Base-by-base conservation (phyloP, 192 early-diverging fungal genomes). In the Coemansia sp. region DNA sequence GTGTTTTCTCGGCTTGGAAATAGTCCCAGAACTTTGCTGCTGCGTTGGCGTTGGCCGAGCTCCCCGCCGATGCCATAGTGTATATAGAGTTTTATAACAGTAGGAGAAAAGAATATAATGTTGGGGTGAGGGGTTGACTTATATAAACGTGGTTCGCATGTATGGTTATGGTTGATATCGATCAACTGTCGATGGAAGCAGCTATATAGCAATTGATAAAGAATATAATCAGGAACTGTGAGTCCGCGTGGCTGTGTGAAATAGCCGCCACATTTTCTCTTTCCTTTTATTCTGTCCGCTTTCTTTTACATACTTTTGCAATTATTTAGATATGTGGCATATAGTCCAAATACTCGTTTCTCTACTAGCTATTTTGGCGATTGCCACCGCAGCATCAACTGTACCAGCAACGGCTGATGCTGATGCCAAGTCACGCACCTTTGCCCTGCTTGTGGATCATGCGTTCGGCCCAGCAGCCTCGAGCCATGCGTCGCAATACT, bases 21-120 rank as follows among this genome's bases (percentile, higher is more conserved):
- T 70, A 58, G 2, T 68, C 61, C 70, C 71, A 79, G 58, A 73
- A 79, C 44, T 58, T 63, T 6, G 63, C 56, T 11, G 76, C 76
- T 4, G 76, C 76, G 5, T 26, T 59, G 17, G 76, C 76, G 37
- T 79, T 79, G 17, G 67, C 70, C 0, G 56, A 26, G 26, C 76
- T 79, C 4, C 76, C 70, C 2, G 70, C 62, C 14, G 67, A 70
- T 5, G 76, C 70, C 76, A 79, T 79, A 42, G 10, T 8, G 10
- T 42, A 3, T 42, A 12, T 42, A 42, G 40, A 42, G 10, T 42
- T 42, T 42, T 42, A 42, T 42, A 31, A 31, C 28, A 31, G 28
- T 31, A 31, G 28, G 6, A 6, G 4, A 31, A 31, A 31, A 5
- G 5, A 3, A 5, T 5, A 6, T 5, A 31, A 31, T 31, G 28